Conservation (phyloP, 1,284 basidiomycete genomes). For the Grifola frondosa region DNA sequence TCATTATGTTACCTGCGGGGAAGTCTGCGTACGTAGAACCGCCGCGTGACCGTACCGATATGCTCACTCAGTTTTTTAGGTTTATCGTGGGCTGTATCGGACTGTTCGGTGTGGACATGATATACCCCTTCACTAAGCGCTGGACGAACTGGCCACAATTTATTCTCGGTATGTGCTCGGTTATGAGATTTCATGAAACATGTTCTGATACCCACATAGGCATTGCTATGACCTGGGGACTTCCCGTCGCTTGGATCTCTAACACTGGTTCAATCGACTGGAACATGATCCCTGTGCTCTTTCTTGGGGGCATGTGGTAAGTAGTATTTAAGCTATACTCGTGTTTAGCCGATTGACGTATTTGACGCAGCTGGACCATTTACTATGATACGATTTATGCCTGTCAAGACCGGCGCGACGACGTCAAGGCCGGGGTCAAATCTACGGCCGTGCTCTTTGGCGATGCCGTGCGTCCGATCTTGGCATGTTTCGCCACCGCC, state of each 20-base stretch:
- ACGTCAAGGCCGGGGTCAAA: slow-evolving; percentile 50
- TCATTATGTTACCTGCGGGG: slow-evolving; percentile 7
- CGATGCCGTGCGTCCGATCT: slow-evolving; percentile 51
- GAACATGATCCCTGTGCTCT: slow-evolving; percentile 40
- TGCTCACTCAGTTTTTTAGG: slow-evolving; percentile 28
- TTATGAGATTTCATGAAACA: no score
- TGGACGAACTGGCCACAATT: slow-evolving; percentile 59
- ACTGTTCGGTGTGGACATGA: slow-evolving; percentile 37
- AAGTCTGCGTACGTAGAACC: slow-evolving; percentile 2
- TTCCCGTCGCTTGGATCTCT: slow-evolving; percentile 21
- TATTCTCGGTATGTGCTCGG: slow-evolving; percentile 49
- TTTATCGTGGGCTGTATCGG: slow-evolving; percentile 37
- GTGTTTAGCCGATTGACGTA: slow-evolving; percentile 36
- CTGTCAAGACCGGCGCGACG: slow-evolving; percentile 55
- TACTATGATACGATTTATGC: slow-evolving; percentile 68
- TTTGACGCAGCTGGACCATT: slow-evolving; percentile 57
- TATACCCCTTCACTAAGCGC: slow-evolving; percentile 47
- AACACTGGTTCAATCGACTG: slow-evolving; percentile 32
- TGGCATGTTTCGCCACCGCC: slow-evolving; percentile 47
- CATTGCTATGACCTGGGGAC: slow-evolving; percentile 26
- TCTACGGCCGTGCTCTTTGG: slow-evolving; percentile 59
- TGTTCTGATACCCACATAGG: no score
- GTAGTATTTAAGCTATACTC: slow-evolving; percentile 23
- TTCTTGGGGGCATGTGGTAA: slow-evolving; percentile 41
- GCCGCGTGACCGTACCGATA: background rate